Evolutionary conservation across 169 alveolate species (phyloP), one percentile per base, ranked within the genome.

Genomic region (Plasmodium adleri): DNA sequence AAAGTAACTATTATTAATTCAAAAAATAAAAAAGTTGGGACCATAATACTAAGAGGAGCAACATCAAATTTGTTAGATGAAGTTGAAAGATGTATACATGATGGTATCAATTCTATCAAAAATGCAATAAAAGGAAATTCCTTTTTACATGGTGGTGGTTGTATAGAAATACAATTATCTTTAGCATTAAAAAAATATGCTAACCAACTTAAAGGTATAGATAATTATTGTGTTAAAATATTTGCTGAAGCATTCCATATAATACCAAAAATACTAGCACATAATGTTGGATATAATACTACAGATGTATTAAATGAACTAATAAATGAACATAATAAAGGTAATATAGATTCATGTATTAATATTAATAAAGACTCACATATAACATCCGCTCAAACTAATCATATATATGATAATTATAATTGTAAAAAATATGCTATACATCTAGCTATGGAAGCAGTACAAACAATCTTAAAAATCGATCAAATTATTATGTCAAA

Each of bases 401-500:
- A 88, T 63, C 39, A 93, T 54, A 92, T 96, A 39, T 91, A 85
- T 72, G 99, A 99, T 92, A 99, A 98, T 93, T 89, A 96, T 90
- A 97, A 95, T 86, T 96, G 98, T 62, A 98, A 98, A 93, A 91
- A 93, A 83, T 98, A 99, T 98, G 99, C 99, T 24, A 95, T 97
- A 76, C 97, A 96, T 71, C 96, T 98, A 47, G 99, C 99, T 43
- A 94, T 97, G 63, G 99, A 98, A 88, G 99, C 99, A 13, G 99
- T 98, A 3, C 93, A 97, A 87, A 99, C 99, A 7, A 96, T 99
- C 56, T 96, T 99, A 5, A 97, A 98, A 86, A 98, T 99, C 43
- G 99, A 99, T 94, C 99, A 98, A 92, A 97, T 98, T 71, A 98
- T 98, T 80, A 97, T 99, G 97, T 99, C 99, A 68, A 98, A 98